phyloP scores from a whole-genome alignment of 2,329 filamentous ascomycete species.

The Rhynchosporium secalis region DNA sequence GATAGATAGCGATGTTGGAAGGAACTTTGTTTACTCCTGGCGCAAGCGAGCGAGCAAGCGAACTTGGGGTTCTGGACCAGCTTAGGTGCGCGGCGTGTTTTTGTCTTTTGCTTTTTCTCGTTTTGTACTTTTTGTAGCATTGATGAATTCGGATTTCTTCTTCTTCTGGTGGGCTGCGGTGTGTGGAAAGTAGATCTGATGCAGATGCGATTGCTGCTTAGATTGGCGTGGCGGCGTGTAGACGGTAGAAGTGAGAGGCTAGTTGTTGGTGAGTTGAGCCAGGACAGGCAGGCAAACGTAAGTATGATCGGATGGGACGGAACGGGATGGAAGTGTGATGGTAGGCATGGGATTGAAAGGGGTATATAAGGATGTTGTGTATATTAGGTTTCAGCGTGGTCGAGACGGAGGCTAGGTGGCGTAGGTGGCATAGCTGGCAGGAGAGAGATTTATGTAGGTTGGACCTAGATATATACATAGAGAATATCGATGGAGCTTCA shows the following conservation, averaged over 20 bases:
- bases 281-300: not conserved
- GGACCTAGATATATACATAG: too few species aligned
- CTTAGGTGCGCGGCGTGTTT: not conserved
- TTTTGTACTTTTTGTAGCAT: not conserved
- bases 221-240: too few species aligned
- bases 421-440: too few species aligned
- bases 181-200: too few species aligned
- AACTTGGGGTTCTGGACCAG: not conserved
- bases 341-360: not conserved
- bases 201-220: too few species aligned
- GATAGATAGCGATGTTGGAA: constrained; percentile 11
- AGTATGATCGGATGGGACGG: not conserved
- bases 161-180: too few species aligned
- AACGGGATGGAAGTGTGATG: not conserved
- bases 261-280: not conserved
- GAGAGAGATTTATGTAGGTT: too few species aligned
- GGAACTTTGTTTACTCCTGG: not conserved
- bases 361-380: constrained; percentile 1
- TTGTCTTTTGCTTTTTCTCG: not conserved
- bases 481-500: too few species aligned
- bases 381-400: not conserved
- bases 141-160: not conserved
- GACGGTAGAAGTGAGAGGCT: not conserved
- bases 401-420: too few species aligned
- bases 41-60: constrained; percentile 8